phyloP scores from a whole-genome alignment of 2,329 filamentous ascomycete species.

The Macroventuria anomochaeta region DNA sequence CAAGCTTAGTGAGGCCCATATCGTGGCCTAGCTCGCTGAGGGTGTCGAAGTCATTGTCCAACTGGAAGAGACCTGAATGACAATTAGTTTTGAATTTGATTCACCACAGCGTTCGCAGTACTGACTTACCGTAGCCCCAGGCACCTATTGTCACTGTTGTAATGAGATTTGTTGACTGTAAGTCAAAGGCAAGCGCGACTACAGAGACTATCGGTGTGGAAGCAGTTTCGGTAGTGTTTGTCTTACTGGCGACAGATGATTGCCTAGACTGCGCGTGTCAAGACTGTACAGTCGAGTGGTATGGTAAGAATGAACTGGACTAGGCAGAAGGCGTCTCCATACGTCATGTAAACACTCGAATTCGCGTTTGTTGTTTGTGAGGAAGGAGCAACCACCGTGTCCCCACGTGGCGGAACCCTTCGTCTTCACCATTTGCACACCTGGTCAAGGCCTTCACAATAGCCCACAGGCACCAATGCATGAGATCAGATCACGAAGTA shows the following conservation, averaged over 20 bases:
- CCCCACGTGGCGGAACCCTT: background rate
- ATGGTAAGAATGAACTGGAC: background rate
- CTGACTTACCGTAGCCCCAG: slow-evolving; percentile 23
- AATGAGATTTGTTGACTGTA: background rate
- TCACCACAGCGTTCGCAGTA: too few species aligned
- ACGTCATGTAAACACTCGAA: background rate
- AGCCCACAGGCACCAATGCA: too few species aligned
- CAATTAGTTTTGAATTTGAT: background rate
- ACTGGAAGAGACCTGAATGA: slow-evolving; percentile 28
- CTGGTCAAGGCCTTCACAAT: too few species aligned
- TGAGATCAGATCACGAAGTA: too few species aligned
- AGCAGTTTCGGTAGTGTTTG: background rate
- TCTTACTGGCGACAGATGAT: background rate
- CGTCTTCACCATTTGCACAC: background rate
- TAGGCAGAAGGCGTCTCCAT: background rate
- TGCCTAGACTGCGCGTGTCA: background rate
- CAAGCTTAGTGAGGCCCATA: slow-evolving; percentile 22
- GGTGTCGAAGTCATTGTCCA: slow-evolving; percentile 29
- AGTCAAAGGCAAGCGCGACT: background rate
- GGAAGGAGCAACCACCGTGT: slow-evolving; percentile 7
- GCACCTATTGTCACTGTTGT: slow-evolving; percentile 17
- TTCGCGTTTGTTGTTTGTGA: background rate
- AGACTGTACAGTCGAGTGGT: background rate
- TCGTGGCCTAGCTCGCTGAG: slow-evolving; percentile 19
- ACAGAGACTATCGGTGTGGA: background rate